Base-by-base conservation (phyloP, 2,329 filamentous ascomycete species). In the Aspergillus chevalieri region DNA sequence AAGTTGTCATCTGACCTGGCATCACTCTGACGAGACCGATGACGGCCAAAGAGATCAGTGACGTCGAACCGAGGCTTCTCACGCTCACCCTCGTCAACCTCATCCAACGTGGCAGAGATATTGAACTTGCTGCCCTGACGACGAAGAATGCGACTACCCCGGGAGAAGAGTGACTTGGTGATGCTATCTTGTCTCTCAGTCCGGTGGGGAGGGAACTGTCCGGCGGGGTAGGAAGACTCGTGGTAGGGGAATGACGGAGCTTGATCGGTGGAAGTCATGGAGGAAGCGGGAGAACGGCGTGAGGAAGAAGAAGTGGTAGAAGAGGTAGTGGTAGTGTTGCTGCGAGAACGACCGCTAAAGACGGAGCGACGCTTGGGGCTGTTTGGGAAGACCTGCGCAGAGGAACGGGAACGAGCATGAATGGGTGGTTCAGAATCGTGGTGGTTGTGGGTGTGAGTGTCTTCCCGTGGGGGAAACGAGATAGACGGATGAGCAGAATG, bases 251-350 rank as follows among this genome's bases (percentile, higher is more conserved):
- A 48, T 1, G 65, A 61, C 28, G 62, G 55, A 22, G 55, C 55
- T 12, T 12, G 10, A 44, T 70, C 69, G 33, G 56, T 57, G 21
- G 66, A 71, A 34, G 65, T 65, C 67, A 70, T 67, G 17, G 70
- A 70, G 15, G 71, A 72, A 38, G 69, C 69, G n/a, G 75, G 72
- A 14, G 75, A 76, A 41, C 67, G 72, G 51, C 63, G 65, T 15
- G 67, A 68, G 17, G 76, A 75, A 12, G 38, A 41, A 19, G 26
- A 30, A 39, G 74, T 53, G 55, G 70, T 73, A 1, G 79, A 78
- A 8, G 77, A 81, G 52, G 74, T 77, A 8, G 77, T 82, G 52
- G 74, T 77, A 21, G 74, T 76, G 38, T 72, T 72, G 53, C 68
- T 72, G 52, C 70, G 59, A 6, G 70, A 69, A 15, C 70, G 69